A percentile compares a stretch with the other conserved stretches of the same genome.
These are phyloP conservation scores for Loxodes magnus DNA, from an alignment of 73 alveolate genomes.

Conservation along the genomic window DNA sequence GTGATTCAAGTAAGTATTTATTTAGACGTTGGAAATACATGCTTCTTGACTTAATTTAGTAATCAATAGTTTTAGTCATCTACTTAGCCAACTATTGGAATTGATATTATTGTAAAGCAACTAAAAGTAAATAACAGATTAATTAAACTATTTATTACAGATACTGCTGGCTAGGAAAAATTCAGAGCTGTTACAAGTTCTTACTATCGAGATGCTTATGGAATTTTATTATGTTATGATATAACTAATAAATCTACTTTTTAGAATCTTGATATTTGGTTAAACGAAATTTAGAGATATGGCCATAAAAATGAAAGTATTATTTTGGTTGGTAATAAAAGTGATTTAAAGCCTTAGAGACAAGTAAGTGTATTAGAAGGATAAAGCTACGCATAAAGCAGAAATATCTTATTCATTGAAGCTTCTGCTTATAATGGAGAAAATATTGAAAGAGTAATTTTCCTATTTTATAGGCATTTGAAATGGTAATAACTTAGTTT, in stretches of 20 bases:
- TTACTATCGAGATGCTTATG: constrained; percentile 68
- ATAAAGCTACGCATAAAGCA: too few relatives aligned
- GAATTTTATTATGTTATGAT: constrained; percentile 70
- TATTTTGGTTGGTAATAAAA: constrained; percentile 51
- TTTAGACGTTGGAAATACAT: too few relatives aligned
- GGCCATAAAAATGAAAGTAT: constrained; percentile 45
- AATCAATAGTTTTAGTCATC: too few relatives aligned
- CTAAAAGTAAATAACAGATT: constrained; percentile 46
- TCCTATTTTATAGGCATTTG: too few relatives aligned
- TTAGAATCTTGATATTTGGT: constrained; percentile 48
- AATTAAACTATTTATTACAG: constrained; percentile 70
- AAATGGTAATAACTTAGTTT: too few relatives aligned
- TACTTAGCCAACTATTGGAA: constrained; percentile 83
- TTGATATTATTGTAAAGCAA: constrained; percentile 64
- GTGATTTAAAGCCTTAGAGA: too few relatives aligned
- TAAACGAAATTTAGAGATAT: constrained; percentile 38
- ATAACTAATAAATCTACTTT: constrained; percentile 51
- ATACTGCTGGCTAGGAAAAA: constrained; percentile 86
- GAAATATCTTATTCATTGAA: too few relatives aligned
- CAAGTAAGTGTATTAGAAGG: too few relatives aligned
- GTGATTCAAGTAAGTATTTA: too few relatives aligned
- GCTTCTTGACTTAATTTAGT: too few relatives aligned
- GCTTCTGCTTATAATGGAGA: too few relatives aligned
- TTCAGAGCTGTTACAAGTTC: constrained; percentile 62
- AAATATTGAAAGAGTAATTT: too few relatives aligned